Conservation (phyloP, 129 eudicot species). For the Centrapalus pauciflorus region DNA sequence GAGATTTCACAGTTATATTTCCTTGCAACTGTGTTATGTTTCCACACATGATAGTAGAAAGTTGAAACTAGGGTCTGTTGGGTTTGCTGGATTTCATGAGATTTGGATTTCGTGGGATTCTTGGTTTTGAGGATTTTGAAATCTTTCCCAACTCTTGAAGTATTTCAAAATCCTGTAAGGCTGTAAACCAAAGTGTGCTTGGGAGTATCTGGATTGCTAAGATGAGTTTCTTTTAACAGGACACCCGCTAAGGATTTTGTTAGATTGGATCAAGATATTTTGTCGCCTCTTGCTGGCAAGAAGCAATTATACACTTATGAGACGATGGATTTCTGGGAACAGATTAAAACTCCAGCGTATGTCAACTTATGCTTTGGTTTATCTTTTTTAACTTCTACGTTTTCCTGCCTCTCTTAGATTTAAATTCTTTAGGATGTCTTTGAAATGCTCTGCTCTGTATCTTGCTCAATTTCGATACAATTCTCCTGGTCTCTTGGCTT, state of each 20-base stretch:
- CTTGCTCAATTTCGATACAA: constrained; percentile 58
- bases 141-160: too few species aligned
- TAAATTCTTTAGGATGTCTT: constrained; percentile 59
- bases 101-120: too few species aligned
- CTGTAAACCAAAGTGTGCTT: too few species aligned
- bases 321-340: constrained; percentile 98
- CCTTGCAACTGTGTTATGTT: not conserved
- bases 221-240: constrained; percentile 42
- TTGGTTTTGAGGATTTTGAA: too few species aligned
- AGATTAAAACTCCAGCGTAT: constrained; percentile 95
- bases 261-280: constrained; percentile 91
- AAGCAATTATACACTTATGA: constrained; percentile 83
- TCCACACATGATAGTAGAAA: not conserved
- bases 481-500: constrained; percentile 71
- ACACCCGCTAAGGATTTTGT: constrained; percentile 73
- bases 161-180: too few species aligned
- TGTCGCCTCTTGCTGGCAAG: constrained; percentile 98
- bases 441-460: constrained; percentile 78
- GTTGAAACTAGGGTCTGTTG: too few species aligned
- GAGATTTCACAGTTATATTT: constrained; percentile 6
- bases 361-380: not conserved
- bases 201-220: too few species aligned
- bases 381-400: not conserved
- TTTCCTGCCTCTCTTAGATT: not conserved
- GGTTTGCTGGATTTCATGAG: too few species aligned